phyloP scores from a whole-genome alignment of 768 basidiomycete species.

The Phylloporus sp. region DNA sequence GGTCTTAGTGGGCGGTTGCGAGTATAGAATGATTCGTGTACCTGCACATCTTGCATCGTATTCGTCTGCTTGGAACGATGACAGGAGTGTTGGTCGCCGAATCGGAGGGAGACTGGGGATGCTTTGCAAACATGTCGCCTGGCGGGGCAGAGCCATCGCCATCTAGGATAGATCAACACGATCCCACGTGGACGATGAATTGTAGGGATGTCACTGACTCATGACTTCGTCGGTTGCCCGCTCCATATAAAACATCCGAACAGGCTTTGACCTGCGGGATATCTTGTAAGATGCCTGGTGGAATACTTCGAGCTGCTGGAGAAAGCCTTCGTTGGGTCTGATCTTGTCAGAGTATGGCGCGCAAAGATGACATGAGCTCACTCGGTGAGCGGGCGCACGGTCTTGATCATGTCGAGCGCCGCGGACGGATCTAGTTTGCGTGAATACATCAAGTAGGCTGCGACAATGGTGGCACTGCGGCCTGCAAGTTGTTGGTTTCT shows the following conservation, averaged over 20 bases:
- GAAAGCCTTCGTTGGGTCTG: conserved; percentile 86
- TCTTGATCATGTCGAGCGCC: conserved; percentile 65
- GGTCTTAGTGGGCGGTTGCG: background rate
- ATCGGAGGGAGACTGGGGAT: conserved; percentile 60
- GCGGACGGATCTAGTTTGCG: conserved; percentile 48
- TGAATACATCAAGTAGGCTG: conserved; percentile 85
- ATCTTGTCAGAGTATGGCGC: background rate
- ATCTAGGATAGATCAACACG: conserved; percentile 39
- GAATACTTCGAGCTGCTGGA: conserved; percentile 76
- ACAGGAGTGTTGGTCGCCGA: conserved; percentile 57
- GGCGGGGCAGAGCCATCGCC: conserved; percentile 64
- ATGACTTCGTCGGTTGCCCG: conserved; percentile 68
- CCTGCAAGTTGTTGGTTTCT: conserved; percentile 38
- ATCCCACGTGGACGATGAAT: conserved; percentile 1
- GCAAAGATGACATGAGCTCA: conserved; percentile 34
- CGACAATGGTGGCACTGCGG: conserved; percentile 78
- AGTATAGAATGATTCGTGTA: conserved; percentile 23
- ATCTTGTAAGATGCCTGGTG: conserved; percentile 67
- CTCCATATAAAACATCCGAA: conserved; percentile 81
- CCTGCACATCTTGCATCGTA: conserved; percentile 93
- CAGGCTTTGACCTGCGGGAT: conserved; percentile 58
- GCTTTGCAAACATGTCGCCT: conserved; percentile 72
- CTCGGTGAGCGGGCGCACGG: conserved; percentile 66
- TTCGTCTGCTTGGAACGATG: conserved; percentile 51
- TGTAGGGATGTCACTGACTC: conserved; percentile 48